Conservation (phyloP, 129 eudicot species). For the Saposhnikovia divaricata region DNA sequence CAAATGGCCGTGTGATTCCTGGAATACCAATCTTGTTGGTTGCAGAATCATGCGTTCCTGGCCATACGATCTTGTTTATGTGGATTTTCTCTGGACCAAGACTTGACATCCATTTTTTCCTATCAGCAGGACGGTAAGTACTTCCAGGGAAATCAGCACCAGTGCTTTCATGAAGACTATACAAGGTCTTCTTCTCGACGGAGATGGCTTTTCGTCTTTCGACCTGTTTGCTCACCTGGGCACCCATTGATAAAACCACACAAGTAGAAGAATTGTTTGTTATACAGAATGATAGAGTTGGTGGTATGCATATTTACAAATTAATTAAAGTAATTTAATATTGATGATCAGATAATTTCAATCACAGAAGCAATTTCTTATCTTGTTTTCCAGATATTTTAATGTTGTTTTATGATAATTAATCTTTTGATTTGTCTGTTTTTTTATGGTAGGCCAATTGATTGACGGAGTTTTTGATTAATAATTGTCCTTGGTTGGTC, state of each 20-base stretch:
- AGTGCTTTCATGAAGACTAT: slow-evolving; percentile 32
- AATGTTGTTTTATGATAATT: background rate
- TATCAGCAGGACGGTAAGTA: slow-evolving; percentile 52
- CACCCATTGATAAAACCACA: slow-evolving; percentile 49
- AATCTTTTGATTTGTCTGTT: background rate
- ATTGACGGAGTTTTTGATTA: slow-evolving; percentile 12
- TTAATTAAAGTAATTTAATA: background rate
- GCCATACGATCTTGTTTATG: slow-evolving; percentile 79
- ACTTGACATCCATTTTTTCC: slow-evolving; percentile 78
- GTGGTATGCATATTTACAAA: slow-evolving; percentile 2
- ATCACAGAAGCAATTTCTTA: background rate
- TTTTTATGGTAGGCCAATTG: background rate
- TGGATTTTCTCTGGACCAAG: slow-evolving; percentile 56
- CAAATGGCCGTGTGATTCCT: slow-evolving; percentile 73
- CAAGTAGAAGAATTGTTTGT: background rate
- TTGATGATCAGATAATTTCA: background rate
- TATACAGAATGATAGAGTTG: slow-evolving; percentile 17
- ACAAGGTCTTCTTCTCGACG: slow-evolving; percentile 48
- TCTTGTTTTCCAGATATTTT: background rate
- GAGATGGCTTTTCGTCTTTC: slow-evolving; percentile 50
- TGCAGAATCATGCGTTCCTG: slow-evolving; percentile 95
- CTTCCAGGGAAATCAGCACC: slow-evolving; percentile 69
- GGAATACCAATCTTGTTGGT: slow-evolving; percentile 78
- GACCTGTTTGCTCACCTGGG: slow-evolving; percentile 55
- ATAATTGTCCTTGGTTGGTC: slow-evolving; percentile 13